Percentiles rank a stretch among this genome's conserved stretches.
Evolutionary conservation across 768 basidiomycete genomes (phyloP).

Genomic region (Mycena filopes): DNA sequence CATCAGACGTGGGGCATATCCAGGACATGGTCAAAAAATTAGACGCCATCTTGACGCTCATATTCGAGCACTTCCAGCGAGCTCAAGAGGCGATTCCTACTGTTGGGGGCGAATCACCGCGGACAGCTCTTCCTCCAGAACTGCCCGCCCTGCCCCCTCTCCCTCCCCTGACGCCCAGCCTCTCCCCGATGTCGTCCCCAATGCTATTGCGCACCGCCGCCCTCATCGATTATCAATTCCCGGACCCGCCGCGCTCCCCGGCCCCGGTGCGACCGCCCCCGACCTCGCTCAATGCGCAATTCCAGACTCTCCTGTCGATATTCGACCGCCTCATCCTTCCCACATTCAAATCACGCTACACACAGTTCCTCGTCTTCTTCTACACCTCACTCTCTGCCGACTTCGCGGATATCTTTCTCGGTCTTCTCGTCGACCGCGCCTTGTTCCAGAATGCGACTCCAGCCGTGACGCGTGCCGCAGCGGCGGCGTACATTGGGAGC

Average conservation of each 20-base stretch:
- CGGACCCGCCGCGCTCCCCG: constrained; percentile 21
- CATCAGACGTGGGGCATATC: constrained; percentile 72
- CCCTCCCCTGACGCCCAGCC: constrained; percentile 35
- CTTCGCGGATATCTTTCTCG: constrained; percentile 93
- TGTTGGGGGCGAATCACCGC: constrained; percentile 30
- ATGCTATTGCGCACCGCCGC: constrained; percentile 41
- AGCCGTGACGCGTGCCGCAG: constrained; percentile 87
- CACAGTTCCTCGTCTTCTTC: constrained; percentile 97
- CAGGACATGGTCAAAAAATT: constrained; percentile 93
- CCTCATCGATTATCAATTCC: constrained; percentile 34
- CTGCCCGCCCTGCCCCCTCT: constrained; percentile 50
- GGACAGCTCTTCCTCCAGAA: constrained; percentile 35
- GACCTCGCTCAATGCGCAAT: constrained; percentile 66
- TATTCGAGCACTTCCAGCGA: constrained; percentile 87
- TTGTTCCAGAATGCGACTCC: constrained; percentile 68
- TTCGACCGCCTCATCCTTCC: constrained; percentile 94
- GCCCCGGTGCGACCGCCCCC: constrained; percentile 33
- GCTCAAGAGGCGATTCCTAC: constrained; percentile 45
- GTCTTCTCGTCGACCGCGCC: constrained; percentile 92
- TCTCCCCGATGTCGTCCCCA: constrained; percentile 32
- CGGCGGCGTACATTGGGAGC: constrained; percentile 92
- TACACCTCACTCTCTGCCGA: constrained; percentile 89
- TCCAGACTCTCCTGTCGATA: constrained; percentile 89
- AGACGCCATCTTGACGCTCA: constrained; percentile 84
- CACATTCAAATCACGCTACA: constrained; percentile 97